A percentile compares a stretch with the other conserved stretches of the same genome.
phyloP scores from a whole-genome alignment of 805 yeast species.

The Ogataea trehalophila region DNA sequence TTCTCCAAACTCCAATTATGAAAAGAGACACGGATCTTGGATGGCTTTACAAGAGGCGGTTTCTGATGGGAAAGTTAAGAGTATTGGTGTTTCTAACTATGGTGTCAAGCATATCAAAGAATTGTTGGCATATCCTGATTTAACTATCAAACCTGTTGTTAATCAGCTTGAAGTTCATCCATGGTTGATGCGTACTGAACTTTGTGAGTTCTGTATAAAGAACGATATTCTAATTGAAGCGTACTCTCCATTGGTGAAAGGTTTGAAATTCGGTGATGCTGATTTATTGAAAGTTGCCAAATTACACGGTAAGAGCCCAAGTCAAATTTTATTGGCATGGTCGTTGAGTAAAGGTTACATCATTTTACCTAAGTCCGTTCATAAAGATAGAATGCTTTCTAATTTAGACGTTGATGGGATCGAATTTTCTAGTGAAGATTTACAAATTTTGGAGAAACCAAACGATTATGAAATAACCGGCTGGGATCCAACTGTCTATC shows the following conservation, averaged over 20 bases:
- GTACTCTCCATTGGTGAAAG: constrained; percentile 61
- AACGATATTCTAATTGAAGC: constrained; percentile 53
- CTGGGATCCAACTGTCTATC: constrained; percentile 20
- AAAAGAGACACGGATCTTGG: constrained; percentile 46
- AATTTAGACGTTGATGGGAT: constrained; percentile 40
- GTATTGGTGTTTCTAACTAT: constrained; percentile 63
- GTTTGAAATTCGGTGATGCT: constrained; percentile 40
- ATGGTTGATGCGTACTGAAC: constrained; percentile 41
- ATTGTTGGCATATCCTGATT: constrained; percentile 40
- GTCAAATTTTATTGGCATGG: constrained; percentile 67
- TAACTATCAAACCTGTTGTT: constrained; percentile 39
- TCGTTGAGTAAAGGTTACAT: constrained; percentile 59
- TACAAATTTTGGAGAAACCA: constrained; percentile 29
- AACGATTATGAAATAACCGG: constrained; percentile 14
- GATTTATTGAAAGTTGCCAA: constrained; percentile 39
- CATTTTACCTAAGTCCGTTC: constrained; percentile 31
- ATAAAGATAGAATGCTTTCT: constrained; percentile 32
- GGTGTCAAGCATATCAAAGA: constrained; percentile 55
- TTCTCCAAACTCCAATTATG: constrained; percentile 43
- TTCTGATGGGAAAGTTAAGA: constrained; percentile 42
- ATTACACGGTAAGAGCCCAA: constrained; percentile 44
- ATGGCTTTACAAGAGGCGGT: constrained; percentile 53
- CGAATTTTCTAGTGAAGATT: constrained; percentile 35
- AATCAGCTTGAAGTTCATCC: constrained; percentile 51
- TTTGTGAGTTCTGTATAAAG: constrained; percentile 39